phyloP scores from a whole-genome alignment of 2,329 filamentous ascomycete species.

The Monosporascus sp. region DNA sequence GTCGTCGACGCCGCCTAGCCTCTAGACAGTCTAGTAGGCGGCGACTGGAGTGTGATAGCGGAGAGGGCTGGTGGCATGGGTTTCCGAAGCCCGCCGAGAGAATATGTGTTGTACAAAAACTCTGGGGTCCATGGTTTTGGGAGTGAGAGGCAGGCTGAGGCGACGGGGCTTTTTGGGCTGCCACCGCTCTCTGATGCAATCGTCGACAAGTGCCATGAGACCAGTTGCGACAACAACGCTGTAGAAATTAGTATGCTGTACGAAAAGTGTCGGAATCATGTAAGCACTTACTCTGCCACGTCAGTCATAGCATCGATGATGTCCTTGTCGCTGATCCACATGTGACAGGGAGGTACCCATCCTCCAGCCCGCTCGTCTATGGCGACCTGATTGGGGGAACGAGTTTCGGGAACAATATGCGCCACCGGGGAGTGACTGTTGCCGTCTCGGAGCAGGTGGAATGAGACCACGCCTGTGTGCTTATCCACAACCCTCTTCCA shows the following conservation, averaged over 20 bases:
- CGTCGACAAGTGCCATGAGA: constrained; percentile 80
- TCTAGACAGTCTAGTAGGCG: constrained; percentile 24
- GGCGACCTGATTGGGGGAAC: constrained; percentile 63
- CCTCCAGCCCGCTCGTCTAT: constrained; percentile 74
- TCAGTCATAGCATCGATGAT: constrained; percentile 68
- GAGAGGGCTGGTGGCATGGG: constrained; percentile 29
- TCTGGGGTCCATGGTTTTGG: constrained; percentile 25
- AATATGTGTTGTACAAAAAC: constrained; percentile 35
- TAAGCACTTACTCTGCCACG: constrained; percentile 69
- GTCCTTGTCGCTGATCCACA: constrained; percentile 78
- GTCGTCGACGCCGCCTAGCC: constrained; percentile 10
- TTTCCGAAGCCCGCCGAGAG: constrained; percentile 35
- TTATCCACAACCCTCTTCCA: constrained; percentile 74
- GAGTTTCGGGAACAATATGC: constrained; percentile 75
- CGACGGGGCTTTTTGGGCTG: constrained; percentile 41
- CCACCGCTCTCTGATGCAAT: constrained; percentile 81
- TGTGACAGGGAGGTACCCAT: constrained; percentile 84
- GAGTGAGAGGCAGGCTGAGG: constrained; percentile 30
- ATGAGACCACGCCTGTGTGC: constrained; percentile 65
- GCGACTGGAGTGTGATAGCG: constrained; percentile 30
- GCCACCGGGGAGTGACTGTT: constrained; percentile 60
- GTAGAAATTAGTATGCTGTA: constrained; percentile 16
- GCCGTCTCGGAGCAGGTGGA: constrained; percentile 69
- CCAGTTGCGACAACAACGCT: constrained; percentile 90
- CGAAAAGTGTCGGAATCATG: constrained; percentile 1